Conservation (phyloP, 805 yeast species). For the Metschnikowia colocasiae region DNA sequence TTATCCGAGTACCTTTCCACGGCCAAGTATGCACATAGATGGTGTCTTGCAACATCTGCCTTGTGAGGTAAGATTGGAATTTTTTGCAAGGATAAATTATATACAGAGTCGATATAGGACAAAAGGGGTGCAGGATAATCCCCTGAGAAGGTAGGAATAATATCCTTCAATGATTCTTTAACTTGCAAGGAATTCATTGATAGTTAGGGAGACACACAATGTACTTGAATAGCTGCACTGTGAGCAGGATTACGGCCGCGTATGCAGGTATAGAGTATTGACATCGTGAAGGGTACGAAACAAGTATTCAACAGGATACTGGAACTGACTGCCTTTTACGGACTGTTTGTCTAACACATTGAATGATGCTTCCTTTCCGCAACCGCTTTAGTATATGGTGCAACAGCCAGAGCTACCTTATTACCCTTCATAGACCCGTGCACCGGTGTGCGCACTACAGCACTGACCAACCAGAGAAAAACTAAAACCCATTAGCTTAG, state of each 20-base stretch:
- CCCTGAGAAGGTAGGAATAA: conserved; percentile 44
- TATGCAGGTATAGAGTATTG: not conserved
- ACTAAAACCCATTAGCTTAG: conserved; percentile 3
- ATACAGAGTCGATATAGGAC: conserved; percentile 42
- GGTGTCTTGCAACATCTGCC: conserved; percentile 63
- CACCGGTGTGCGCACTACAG: conserved; percentile 12
- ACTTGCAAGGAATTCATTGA: conserved; percentile 22
- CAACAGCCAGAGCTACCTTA: not conserved
- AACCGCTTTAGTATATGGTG: not conserved
- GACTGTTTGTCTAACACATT: too few relatives aligned
- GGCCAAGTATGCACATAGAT: conserved; percentile 63
- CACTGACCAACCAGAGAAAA: conserved; percentile 20
- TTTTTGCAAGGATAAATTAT: conserved; percentile 50
- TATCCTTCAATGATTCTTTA: conserved; percentile 41
- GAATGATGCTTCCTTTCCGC: not conserved
- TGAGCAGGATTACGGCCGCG: not conserved
- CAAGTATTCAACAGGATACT: not conserved
- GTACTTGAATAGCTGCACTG: not conserved
- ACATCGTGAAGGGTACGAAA: not conserved
- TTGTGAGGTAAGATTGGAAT: conserved; percentile 46
- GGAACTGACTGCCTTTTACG: too few relatives aligned
- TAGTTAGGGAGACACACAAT: not conserved
- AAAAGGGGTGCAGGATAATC: conserved; percentile 42
- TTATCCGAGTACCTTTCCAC: conserved; percentile 45
- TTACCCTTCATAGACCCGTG: conserved; percentile 8